A percentile compares a stretch with the other conserved stretches of the same genome.
Evolutionary conservation across 192 early-diverging fungal genomes (phyloP).

Genomic region (Coemansia sp.): DNA sequence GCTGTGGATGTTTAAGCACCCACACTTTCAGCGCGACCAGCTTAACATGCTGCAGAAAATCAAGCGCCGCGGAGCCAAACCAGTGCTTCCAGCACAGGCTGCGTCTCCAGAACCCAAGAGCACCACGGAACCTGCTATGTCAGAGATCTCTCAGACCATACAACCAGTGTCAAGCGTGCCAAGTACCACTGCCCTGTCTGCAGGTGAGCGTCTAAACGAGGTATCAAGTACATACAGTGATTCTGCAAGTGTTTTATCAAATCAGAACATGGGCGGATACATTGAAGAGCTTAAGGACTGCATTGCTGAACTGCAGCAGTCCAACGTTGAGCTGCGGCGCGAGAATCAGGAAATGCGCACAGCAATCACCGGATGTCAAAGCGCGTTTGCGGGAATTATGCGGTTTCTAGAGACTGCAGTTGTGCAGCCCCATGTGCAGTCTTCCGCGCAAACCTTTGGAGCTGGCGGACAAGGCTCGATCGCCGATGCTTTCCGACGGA

Average conservation of each 20-base stretch:
- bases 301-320: constrained; percentile 32
- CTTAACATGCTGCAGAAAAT: constrained; percentile 41
- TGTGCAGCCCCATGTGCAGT: constrained; percentile 21
- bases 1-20: constrained; percentile 56
- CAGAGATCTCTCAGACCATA: background rate
- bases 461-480: constrained; percentile 6
- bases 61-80: constrained; percentile 45
- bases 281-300: constrained; percentile 24
- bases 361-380: constrained; percentile 23
- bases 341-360: constrained; percentile 48
- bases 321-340: constrained; percentile 31
- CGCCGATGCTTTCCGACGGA: constrained; percentile 29
- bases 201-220: constrained; percentile 1
- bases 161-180: background rate
- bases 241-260: background rate
- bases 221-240: background rate
- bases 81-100: background rate
- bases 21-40: constrained; percentile 41
- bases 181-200: background rate
- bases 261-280: background rate
- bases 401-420: constrained; percentile 40
- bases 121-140: background rate
- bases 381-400: constrained; percentile 44
- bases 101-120: background rate
- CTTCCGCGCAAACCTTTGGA: background rate